These are phyloP conservation scores for Debaryomyces subglobosus DNA, from an alignment of 1,139 yeast species.

Conservation along the genomic window DNA sequence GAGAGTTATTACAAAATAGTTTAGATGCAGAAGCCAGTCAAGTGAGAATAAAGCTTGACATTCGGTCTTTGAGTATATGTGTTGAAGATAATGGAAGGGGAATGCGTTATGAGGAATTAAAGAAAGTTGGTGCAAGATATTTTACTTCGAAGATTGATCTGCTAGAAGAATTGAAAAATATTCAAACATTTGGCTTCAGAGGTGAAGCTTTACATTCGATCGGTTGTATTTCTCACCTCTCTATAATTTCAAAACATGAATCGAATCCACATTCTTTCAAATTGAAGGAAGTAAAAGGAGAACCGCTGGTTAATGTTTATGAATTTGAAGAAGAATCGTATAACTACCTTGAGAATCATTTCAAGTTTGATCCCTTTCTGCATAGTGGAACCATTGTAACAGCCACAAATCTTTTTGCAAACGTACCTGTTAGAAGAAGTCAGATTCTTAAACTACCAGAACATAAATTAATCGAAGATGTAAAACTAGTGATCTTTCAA, in stretches of 20 bases:
- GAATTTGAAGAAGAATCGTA: not conserved
- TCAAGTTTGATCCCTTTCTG: not conserved
- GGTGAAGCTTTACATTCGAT: constrained; percentile 83
- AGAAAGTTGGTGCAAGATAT: constrained; percentile 62
- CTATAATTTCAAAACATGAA: constrained; percentile 37
- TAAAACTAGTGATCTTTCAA: constrained; percentile 39
- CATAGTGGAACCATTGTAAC: constrained; percentile 56
- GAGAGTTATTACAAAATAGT: constrained; percentile 79
- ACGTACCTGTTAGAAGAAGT: constrained; percentile 59
- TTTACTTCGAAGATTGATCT: constrained; percentile 69
- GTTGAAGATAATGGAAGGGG: constrained; percentile 83
- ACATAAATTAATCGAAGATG: constrained; percentile 25
- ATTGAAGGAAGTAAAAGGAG: not conserved
- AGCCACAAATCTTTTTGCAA: constrained; percentile 52
- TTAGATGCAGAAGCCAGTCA: constrained; percentile 71
- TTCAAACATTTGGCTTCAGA: constrained; percentile 72
- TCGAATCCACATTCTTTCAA: not conserved
- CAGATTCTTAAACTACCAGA: constrained; percentile 26
- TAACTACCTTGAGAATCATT: not conserved
- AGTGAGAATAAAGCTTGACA: constrained; percentile 67
- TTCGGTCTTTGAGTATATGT: constrained; percentile 58
- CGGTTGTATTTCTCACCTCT: constrained; percentile 32
- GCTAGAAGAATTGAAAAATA: constrained; percentile 51
- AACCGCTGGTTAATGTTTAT: not conserved
- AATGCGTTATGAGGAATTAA: constrained; percentile 58